Evolutionary conservation across 805 yeast genomes (phyloP).

Genomic region (Candida quercuum): DNA sequence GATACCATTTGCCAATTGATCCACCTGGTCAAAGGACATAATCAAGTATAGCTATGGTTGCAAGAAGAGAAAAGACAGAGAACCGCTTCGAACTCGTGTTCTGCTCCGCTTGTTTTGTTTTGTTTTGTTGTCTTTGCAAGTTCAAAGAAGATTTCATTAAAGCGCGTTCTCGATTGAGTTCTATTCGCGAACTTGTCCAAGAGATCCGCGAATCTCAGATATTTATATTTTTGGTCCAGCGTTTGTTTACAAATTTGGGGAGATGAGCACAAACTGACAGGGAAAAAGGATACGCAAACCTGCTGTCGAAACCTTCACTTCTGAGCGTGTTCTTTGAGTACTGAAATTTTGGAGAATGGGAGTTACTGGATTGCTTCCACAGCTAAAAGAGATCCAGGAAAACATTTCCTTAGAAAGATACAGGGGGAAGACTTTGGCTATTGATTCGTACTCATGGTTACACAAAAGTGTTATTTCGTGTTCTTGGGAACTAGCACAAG

Average conservation of each 20-base stretch:
- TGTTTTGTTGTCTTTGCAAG: conserved; percentile 1
- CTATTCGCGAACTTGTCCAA: too few species aligned
- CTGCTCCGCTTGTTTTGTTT: neutral
- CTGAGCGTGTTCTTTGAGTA: neutral
- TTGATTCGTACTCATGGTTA: conserved; percentile 97
- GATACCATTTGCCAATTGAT: conserved; percentile 10
- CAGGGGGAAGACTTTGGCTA: conserved; percentile 73
- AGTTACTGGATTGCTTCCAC: conserved; percentile 76
- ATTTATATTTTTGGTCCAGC: too few species aligned
- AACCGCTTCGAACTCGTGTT: neutral
- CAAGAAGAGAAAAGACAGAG: too few species aligned
- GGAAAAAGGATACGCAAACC: too few species aligned
- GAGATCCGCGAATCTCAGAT: too few species aligned
- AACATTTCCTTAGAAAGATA: conserved; percentile 52
- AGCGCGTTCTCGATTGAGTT: too few species aligned
- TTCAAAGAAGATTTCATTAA: too few species aligned
- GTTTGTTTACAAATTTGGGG: too few species aligned
- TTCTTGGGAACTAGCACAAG: conserved; percentile 74
- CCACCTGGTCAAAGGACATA: conserved; percentile 1
- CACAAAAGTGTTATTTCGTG: conserved; percentile 83
- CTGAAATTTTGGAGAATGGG: conserved; percentile 51
- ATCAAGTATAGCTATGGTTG: too few species aligned
- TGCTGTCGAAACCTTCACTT: too few species aligned
- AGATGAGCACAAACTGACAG: too few species aligned
- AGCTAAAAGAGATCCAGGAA: conserved; percentile 67